phyloP scores from a whole-genome alignment of 2,329 filamentous ascomycete species.

The Elsinoe fawcettii region DNA sequence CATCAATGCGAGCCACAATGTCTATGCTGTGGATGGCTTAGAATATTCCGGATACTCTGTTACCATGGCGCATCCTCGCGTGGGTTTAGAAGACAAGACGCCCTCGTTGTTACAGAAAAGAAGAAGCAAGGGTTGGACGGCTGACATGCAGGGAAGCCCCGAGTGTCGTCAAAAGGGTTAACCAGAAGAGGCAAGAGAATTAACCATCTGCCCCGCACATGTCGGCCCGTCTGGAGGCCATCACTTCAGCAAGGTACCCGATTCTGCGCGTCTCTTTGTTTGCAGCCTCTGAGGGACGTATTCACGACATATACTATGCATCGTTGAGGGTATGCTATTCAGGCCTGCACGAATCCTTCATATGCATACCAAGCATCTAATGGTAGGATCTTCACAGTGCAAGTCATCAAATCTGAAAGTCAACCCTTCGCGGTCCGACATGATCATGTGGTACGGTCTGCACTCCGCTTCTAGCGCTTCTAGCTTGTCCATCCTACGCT shows the following conservation, averaged over 20 bases:
- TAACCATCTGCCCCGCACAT: slow-evolving; percentile 1
- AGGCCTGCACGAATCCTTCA: neutral
- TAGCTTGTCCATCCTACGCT: neutral
- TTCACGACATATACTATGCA: too few species aligned
- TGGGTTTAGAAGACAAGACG: neutral
- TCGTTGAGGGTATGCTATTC: neutral
- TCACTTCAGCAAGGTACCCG: neutral
- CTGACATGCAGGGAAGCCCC: neutral
- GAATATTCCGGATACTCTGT: neutral
- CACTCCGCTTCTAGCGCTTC: slow-evolving; percentile 11
- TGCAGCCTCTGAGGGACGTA: too few species aligned
- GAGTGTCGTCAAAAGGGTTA: neutral
- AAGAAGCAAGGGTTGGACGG: neutral
- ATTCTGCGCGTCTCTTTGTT: neutral
- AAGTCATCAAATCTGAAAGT: neutral
- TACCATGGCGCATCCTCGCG: neutral
- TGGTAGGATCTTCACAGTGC: neutral
- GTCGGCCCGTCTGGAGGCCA: slow-evolving; percentile 2
- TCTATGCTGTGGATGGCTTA: too few species aligned
- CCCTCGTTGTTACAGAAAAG: neutral
- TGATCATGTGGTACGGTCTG: neutral
- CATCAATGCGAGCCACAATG: too few species aligned
- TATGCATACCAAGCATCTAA: neutral
- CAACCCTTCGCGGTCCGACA: neutral
- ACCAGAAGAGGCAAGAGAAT: slow-evolving; percentile 7